These are phyloP conservation scores for Ceratocystis papillata DNA, from an alignment of 2,329 filamentous ascomycete genomes.

Conservation along the genomic window DNA sequence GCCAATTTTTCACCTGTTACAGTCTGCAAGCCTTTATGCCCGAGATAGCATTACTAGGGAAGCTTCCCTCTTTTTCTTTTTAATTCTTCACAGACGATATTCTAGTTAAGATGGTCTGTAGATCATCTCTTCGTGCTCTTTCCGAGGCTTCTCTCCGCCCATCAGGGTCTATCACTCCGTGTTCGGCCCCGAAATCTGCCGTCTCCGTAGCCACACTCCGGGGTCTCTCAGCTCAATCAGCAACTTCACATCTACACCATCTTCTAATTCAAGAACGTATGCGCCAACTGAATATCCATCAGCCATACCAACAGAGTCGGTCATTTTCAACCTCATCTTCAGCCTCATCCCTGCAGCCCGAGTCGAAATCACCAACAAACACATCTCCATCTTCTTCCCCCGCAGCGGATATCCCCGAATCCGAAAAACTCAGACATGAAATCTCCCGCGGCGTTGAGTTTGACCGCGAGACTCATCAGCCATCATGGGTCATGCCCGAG, in stretches of 20 bases:
- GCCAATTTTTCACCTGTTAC: constrained; percentile 19
- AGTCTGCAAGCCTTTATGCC: not conserved
- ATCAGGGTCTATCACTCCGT: not conserved
- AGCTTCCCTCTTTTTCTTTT: not conserved
- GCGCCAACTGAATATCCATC: constrained; percentile 11
- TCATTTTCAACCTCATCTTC: constrained; percentile 9
- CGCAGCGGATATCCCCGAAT: not conserved
- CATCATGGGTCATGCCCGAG: constrained; percentile 23
- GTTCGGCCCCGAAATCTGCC: not conserved
- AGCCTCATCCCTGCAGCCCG: not conserved
- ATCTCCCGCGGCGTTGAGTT: constrained; percentile 21
- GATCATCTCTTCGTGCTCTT: constrained; percentile 20
- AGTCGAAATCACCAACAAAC: not conserved
- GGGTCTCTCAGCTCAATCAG: constrained; percentile 12
- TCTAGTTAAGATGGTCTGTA: constrained; percentile 6
- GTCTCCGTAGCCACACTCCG: not conserved
- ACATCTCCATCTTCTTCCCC: not conserved
- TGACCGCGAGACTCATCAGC: constrained; percentile 22
- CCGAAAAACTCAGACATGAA: constrained; percentile 21
- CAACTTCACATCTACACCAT: constrained; percentile 6
- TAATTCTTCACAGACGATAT: not conserved
- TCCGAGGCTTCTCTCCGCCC: constrained; percentile 20
- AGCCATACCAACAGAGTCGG: constrained; percentile 10
- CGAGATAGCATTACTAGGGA: not conserved
- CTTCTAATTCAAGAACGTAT: constrained; percentile 19